phyloP scores from a whole-genome alignment of 768 basidiomycete genomes.

The Chiua virens region DNA sequence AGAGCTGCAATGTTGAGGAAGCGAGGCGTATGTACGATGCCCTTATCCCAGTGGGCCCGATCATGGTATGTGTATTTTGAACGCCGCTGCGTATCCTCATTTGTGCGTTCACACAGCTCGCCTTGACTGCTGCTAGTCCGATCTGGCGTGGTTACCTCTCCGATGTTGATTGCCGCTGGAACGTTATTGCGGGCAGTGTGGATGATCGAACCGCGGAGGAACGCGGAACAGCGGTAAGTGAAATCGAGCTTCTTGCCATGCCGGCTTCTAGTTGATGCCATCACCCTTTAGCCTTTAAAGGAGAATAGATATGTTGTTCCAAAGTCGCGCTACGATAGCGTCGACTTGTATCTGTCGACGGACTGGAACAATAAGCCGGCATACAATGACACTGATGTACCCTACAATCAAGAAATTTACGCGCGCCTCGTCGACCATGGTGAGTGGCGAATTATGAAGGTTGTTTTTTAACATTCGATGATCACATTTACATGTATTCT shows the following conservation, averaged over 20 bases:
- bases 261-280: conserved; percentile 3
- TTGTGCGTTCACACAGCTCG: conserved; percentile 59
- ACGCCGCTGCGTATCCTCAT: background rate
- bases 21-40: conserved; percentile 94
- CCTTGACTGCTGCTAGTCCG: conserved; percentile 92
- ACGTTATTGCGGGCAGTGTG: conserved; percentile 97
- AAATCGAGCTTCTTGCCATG: conserved; percentile 3
- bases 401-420: conserved; percentile 75
- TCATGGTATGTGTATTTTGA: conserved; percentile 62
- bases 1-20: conserved; percentile 91
- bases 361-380: conserved; percentile 86
- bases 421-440: conserved; percentile 76
- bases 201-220: conserved; percentile 97
- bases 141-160: conserved; percentile 93
- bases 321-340: conserved; percentile 97
- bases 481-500: background rate
- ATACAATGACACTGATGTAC: conserved; percentile 87
- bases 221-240: conserved; percentile 73
- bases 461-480: background rate
- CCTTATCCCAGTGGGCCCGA: conserved; percentile 92
- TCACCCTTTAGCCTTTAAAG: conserved; percentile 62
- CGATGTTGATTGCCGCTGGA: conserved; percentile 98
- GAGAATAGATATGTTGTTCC: conserved; percentile 78
- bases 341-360: conserved; percentile 89
- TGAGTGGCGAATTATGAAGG: conserved; percentile 18